A percentile compares a stretch with the other conserved stretches of the same genome.
Evolutionary conservation across 2,329 filamentous ascomycete genomes (phyloP).

Genomic region (Epichloe bromicola): DNA sequence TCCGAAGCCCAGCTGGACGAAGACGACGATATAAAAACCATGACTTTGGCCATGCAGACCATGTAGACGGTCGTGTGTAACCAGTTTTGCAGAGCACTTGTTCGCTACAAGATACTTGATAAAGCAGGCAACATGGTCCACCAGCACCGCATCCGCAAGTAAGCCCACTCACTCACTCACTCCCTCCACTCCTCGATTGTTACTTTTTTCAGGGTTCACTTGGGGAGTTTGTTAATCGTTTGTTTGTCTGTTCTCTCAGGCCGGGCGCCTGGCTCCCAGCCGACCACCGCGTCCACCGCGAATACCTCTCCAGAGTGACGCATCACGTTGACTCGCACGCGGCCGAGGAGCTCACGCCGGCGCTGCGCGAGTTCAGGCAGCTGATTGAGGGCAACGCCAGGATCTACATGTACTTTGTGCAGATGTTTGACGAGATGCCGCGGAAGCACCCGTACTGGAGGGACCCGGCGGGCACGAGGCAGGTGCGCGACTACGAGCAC

Average conservation of each 20-base stretch:
- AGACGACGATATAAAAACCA: no score
- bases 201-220: no score
- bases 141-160: conserved; percentile 32
- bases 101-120: no score
- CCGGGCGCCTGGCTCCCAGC: conserved; percentile 49
- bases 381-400: conserved; percentile 52
- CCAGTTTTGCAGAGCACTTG: no score
- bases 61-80: no score
- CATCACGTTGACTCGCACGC: conserved; percentile 39
- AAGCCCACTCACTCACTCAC: not conserved
- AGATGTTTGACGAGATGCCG: conserved; percentile 59
- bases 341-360: conserved; percentile 39
- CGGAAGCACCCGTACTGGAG: conserved; percentile 42
- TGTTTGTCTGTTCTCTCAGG: no score
- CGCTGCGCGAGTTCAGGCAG: conserved; percentile 49
- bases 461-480: conserved; percentile 48
- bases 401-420: conserved; percentile 51
- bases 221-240: no score
- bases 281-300: conserved; percentile 47
- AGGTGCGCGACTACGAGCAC: conserved; percentile 53
- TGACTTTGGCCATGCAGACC: no score
- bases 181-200: not conserved
- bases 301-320: conserved; percentile 47
- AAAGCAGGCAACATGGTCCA: conserved; percentile 28
- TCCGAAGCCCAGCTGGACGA: not conserved